These are phyloP conservation scores for Durotheca rogersii DNA, from an alignment of 495 filamentous ascomycete genomes.

Conservation along the genomic window DNA sequence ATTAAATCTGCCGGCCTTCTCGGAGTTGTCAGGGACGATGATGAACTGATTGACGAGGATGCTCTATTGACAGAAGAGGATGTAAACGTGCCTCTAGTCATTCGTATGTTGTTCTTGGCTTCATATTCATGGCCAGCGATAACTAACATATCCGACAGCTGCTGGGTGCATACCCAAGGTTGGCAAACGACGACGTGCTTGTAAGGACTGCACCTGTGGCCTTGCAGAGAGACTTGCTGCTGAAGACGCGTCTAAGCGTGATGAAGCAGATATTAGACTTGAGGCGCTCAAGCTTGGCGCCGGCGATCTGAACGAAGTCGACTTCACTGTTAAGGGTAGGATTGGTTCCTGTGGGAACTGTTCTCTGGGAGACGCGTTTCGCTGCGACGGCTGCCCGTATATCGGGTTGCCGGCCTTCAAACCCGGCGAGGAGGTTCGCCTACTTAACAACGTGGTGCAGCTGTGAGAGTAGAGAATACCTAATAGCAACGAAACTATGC, in stretches of 20 bases:
- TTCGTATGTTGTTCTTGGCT: slow-evolving; percentile 59
- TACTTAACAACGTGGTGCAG: slow-evolving; percentile 85
- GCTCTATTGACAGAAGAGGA: slow-evolving; percentile 81
- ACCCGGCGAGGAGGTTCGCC: slow-evolving; percentile 87
- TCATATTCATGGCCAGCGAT: background rate
- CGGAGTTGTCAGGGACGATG: slow-evolving; percentile 60
- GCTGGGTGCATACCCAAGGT: slow-evolving; percentile 78
- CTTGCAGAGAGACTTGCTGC: slow-evolving; percentile 74
- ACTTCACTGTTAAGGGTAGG: slow-evolving; percentile 96
- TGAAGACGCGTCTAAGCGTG: slow-evolving; percentile 72
- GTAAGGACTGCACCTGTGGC: slow-evolving; percentile 97
- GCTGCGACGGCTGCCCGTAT: slow-evolving; percentile 82
- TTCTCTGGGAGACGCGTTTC: slow-evolving; percentile 85
- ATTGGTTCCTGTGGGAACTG: slow-evolving; percentile 92
- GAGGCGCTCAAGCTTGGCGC: slow-evolving; percentile 67
- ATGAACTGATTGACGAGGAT: slow-evolving; percentile 90
- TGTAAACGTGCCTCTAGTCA: slow-evolving; percentile 65
- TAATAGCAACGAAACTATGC: no score
- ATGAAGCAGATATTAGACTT: slow-evolving; percentile 53
- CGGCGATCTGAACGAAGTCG: slow-evolving; percentile 81
- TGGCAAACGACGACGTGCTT: slow-evolving; percentile 85
- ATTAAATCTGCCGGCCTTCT: slow-evolving; percentile 71
- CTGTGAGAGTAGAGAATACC: slow-evolving; percentile 58
- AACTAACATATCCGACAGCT: slow-evolving; percentile 50
- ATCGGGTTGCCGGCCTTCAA: slow-evolving; percentile 94